Evolutionary conservation across 106 monocot genomes (phyloP), one percentile per base, ranked within the genome.

Genomic region (Apostasia ramifera): DNA sequence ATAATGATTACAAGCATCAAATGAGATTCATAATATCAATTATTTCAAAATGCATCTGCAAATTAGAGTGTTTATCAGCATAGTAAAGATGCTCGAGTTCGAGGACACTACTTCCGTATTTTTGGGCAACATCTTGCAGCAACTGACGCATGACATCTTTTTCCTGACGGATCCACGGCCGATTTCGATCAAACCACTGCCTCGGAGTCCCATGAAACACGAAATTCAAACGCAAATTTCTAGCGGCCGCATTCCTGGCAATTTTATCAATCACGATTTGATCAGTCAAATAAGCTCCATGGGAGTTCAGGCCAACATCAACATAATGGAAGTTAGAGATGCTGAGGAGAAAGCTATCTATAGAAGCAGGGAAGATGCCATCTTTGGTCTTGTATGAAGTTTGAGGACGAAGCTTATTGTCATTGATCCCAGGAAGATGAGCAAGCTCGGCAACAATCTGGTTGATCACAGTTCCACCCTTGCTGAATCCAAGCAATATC

Each of bases 21-120:
- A 64, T 70, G 44, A 87, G 14, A 72, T 92, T 77, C 48, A 98
- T 71, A 2, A 51, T 37, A 74, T 87, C 80, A 53, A 97, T 83
- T 55, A 92, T 82, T 69, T 93, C 85, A 81, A 98, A 98, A 76
- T 98, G 97, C 97, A 98, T 98, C 43, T 79, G 80, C 82, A 98
- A 76, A 76, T 68, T 85, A 3, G 87, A 87, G 2, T 61, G 57
- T 44, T 44, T 55, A 66, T 73, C 63, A 6, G 64, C 44, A 72
- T 80, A 86, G 78, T 98, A 98, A 6, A 83, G 57, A 40, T 57
- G 82, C 70, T 90, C 87, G 13, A 46, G 40, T 58, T 83, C 81
- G 66, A 81, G 80, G 60, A 98, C 50, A 64, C 66, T 85, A 4
- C 81, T 77, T 75, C 68, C 76, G 42, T 76, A 73, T 73, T 42